These are phyloP conservation scores for Solanum chiquidenum DNA, from an alignment of 257 asterid genomes.

Conservation along the genomic window DNA sequence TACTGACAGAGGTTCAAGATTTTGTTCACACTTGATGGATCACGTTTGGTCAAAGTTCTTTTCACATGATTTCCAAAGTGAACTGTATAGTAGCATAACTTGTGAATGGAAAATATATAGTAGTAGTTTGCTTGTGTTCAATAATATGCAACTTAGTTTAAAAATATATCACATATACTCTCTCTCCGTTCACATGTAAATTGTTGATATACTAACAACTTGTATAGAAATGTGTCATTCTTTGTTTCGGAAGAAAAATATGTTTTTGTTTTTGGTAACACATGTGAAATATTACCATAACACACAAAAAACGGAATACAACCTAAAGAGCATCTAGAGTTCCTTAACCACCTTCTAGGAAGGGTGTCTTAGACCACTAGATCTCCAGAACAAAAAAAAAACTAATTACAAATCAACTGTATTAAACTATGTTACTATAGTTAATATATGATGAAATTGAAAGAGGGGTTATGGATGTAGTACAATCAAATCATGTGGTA, in stretches of 20 bases:
- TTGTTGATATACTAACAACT: too few species aligned
- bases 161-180: neutral
- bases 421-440: too few species aligned
- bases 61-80: neutral
- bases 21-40: neutral
- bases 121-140: neutral
- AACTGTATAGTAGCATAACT: neutral
- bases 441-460: neutral
- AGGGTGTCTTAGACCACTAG: too few species aligned
- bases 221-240: too few species aligned
- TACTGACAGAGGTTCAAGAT: neutral
- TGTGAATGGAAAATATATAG: neutral
- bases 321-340: too few species aligned
- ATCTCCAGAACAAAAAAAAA: too few species aligned
- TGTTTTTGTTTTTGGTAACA: too few species aligned
- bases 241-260: too few species aligned
- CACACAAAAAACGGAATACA: too few species aligned
- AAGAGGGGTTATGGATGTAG: neutral
- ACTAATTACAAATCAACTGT: too few species aligned
- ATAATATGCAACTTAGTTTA: neutral
- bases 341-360: too few species aligned
- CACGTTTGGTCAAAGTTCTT: neutral
- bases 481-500: neutral
- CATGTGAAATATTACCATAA: too few species aligned
- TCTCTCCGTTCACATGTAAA: neutral